Base-by-base conservation (phyloP, 23 red algal genomes). In the Gracilaria caudata region DNA sequence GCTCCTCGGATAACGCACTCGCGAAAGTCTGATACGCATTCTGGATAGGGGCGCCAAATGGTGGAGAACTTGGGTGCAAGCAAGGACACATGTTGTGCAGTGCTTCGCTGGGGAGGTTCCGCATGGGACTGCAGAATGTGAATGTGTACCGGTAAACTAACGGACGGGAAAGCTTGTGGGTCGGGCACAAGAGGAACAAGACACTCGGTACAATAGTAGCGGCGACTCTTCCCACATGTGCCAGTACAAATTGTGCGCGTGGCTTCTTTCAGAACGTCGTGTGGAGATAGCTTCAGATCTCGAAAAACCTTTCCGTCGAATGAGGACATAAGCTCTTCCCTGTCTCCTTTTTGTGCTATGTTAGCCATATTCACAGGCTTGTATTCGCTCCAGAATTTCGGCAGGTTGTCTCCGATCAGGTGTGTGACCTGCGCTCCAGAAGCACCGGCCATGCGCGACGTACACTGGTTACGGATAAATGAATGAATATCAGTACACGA, bases 141-240 rank as follows among this genome's bases (percentile, higher is more conserved):
- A 2, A 91, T 40, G 4, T 77, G 44, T 21, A 91, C 51, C 2
- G 87, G 87, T 58, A 91, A 77, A 55, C 57, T 61, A 3, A 89
- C 71, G 26, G 49, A 37, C 11, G 85, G 85, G 60, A 61, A 78
- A 16, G 43, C 51, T 53, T 45, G 12, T 34, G 30, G 51, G 19
- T 40, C 29, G 26, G 51, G 54, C 21, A 89, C 57, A 37, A 89
- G 72, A 51, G 55, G 61, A 25, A 75, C 30, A 34, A 89, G 16
- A 28, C 85, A 89, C 39, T 89, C 85, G 13, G 64, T 63, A 56
- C 85, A 89, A 51, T 78, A 89, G 32, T 89, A 89, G 25, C 85
- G 85, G 9, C 85, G 85, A n/a, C 54, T 38, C 43, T 55, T 75
- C 72, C 85, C 85, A 65, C 85, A 89, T 12, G 12, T n/a, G 21